These are phyloP conservation scores for Cercospora citrullina DNA, from an alignment of 2,329 filamentous ascomycete genomes.

Conservation along the genomic window DNA sequence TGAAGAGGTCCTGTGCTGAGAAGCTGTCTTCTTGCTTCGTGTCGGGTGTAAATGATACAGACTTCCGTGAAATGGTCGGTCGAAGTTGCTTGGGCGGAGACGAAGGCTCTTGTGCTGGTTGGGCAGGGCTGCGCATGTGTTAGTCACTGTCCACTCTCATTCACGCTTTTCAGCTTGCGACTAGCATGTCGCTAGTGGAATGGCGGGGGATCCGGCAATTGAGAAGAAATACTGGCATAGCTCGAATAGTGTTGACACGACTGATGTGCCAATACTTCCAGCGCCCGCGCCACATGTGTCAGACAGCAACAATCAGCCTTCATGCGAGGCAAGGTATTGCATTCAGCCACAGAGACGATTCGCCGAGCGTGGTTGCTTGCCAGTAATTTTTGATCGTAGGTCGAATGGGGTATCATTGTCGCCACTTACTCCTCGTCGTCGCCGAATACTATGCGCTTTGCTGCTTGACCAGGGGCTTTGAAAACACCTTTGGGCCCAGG, in stretches of 20 bases:
- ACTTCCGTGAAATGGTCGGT: slow-evolving; percentile 46
- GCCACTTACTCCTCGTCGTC: slow-evolving; percentile 29
- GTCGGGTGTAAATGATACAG: slow-evolving; percentile 65
- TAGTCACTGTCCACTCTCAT: background rate
- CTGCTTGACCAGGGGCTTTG: slow-evolving; percentile 21
- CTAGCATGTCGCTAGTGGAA: background rate
- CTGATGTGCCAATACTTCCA: background rate
- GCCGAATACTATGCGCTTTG: slow-evolving; percentile 27
- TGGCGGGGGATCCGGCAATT: background rate
- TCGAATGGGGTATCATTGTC: background rate
- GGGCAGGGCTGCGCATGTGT: slow-evolving; percentile 6
- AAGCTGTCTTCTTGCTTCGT: slow-evolving; percentile 61
- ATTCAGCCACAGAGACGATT: no score
- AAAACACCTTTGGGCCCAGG: slow-evolving; percentile 20
- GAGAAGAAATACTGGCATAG: background rate
- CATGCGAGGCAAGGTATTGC: background rate
- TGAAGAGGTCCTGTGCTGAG: slow-evolving; percentile 54
- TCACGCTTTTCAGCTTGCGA: background rate
- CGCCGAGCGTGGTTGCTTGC: background rate
- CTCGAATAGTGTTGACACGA: background rate
- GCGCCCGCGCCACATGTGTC: no score
- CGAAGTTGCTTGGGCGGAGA: slow-evolving; percentile 1
- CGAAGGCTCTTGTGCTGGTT: background rate
- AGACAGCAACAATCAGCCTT: background rate
- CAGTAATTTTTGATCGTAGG: background rate